A percentile compares a stretch with the other conserved stretches of the same genome.
These are phyloP conservation scores for Calonectria pauciramosa DNA, from an alignment of 2,329 filamentous ascomycete genomes.

Conservation along the genomic window DNA sequence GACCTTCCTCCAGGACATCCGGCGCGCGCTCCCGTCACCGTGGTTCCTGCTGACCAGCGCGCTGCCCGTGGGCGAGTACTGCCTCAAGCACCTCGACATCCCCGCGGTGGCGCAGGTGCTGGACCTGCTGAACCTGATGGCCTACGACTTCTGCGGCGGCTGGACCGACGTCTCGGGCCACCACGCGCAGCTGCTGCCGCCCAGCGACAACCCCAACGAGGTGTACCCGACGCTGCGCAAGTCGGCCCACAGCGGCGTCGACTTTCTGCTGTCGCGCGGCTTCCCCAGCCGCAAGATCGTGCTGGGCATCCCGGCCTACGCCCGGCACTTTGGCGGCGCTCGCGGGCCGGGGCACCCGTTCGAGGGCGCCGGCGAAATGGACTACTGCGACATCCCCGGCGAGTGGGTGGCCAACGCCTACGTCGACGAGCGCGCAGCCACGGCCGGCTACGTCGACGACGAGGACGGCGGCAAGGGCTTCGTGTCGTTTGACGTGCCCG, in stretches of 20 bases:
- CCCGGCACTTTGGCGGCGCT: constrained; percentile 71
- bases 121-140: constrained; percentile 77
- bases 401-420: constrained; percentile 57
- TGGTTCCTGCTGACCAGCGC: constrained; percentile 72
- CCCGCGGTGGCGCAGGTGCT: constrained; percentile 63
- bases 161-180: constrained; percentile 74
- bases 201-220: constrained; percentile 42
- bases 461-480: constrained; percentile 60
- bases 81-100: constrained; percentile 72
- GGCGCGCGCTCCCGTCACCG: constrained; percentile 66
- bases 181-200: constrained; percentile 72
- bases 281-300: constrained; percentile 71
- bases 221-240: constrained; percentile 46
- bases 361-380: constrained; percentile 65
- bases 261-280: constrained; percentile 65
- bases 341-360: constrained; percentile 66
- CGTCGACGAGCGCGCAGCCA: constrained; percentile 66
- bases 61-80: constrained; percentile 74
- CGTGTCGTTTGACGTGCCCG: constrained; percentile 74
- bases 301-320: constrained; percentile 74
- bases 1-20: constrained; percentile 67
- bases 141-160: constrained; percentile 76
- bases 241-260: constrained; percentile 69
- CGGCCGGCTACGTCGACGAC: constrained; percentile 68
- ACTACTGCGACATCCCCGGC: constrained; percentile 72